phyloP scores from a whole-genome alignment of 441 rosid species.

The Kokia cookei region DNA sequence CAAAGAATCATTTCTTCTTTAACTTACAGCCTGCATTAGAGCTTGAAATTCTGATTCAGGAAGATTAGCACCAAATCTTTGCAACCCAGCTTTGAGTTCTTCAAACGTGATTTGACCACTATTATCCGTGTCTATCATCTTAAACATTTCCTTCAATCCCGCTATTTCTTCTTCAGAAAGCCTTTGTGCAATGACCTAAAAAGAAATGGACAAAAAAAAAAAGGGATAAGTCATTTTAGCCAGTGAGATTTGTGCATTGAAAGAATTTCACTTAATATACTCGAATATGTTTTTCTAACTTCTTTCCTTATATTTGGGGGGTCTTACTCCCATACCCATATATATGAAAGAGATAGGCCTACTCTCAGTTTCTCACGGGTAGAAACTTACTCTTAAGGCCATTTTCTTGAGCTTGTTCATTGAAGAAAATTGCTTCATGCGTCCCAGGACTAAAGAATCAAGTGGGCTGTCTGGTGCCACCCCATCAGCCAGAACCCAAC shows the following conservation, averaged over 20 bases:
- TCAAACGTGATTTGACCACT: slow-evolving; percentile 44
- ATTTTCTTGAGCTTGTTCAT: slow-evolving; percentile 56
- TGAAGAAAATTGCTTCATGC: slow-evolving; percentile 48
- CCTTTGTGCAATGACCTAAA: slow-evolving; percentile 41
- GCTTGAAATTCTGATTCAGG: slow-evolving; percentile 34
- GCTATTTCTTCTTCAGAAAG: slow-evolving; percentile 50
- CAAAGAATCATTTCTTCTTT: background rate
- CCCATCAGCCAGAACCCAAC: slow-evolving; percentile 57
- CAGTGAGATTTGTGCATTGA: background rate
- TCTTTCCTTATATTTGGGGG: background rate
- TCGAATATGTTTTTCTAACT: background rate
- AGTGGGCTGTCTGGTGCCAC: slow-evolving; percentile 56
- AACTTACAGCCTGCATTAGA: slow-evolving; percentile 35
- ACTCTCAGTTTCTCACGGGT: background rate
- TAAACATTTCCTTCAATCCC: slow-evolving; percentile 38
- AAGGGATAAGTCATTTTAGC: background rate
- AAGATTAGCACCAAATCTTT: slow-evolving; percentile 37
- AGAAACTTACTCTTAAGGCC: slow-evolving; percentile 39
- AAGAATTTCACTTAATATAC: background rate
- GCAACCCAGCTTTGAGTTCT: slow-evolving; percentile 41
- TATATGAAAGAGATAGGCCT: background rate
- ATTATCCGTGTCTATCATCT: slow-evolving; percentile 39
- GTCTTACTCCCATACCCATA: background rate
- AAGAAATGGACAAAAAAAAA: background rate
- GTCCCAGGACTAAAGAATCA: slow-evolving; percentile 40